Evolutionary conservation across 257 asterid genomes (phyloP).

Genomic region (Solanum piurae): DNA sequence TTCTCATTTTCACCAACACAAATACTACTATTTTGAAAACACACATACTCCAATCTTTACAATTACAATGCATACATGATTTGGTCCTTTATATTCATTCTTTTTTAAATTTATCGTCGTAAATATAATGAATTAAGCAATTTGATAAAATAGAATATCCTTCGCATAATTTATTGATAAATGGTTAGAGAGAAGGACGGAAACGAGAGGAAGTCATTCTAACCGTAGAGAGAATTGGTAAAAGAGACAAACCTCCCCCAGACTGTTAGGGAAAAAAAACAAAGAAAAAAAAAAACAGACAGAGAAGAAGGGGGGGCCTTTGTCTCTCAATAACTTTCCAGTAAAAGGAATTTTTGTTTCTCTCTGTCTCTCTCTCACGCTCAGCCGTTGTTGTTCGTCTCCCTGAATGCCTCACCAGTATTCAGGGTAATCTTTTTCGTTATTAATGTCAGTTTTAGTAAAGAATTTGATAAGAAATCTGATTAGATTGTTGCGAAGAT

Average conservation of each 20-base stretch:
- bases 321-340: conserved; percentile 43
- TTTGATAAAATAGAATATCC: not conserved
- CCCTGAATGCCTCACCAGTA: conserved; percentile 99
- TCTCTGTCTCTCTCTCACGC: conserved; percentile 59
- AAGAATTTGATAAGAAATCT: not conserved
- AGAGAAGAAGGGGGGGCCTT: conserved; percentile 22
- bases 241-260: not conserved
- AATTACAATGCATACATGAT: not conserved
- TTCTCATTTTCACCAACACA: not conserved
- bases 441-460: not conserved
- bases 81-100: no score
- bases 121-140: not conserved
- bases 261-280: not conserved
- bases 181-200: not conserved
- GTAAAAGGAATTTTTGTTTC: conserved; percentile 59
- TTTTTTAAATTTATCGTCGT: no score
- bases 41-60: not conserved
- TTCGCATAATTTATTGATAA: not conserved
- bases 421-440: conserved; percentile 50
- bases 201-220: not conserved
- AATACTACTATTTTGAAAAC: not conserved
- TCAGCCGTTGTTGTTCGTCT: conserved; percentile 81
- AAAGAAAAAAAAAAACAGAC: not conserved
- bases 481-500: not conserved
- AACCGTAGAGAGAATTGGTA: not conserved